Evolutionary conservation across 1,139 yeast genomes (phyloP).

Genomic region (Yamadazyma triangularis): DNA sequence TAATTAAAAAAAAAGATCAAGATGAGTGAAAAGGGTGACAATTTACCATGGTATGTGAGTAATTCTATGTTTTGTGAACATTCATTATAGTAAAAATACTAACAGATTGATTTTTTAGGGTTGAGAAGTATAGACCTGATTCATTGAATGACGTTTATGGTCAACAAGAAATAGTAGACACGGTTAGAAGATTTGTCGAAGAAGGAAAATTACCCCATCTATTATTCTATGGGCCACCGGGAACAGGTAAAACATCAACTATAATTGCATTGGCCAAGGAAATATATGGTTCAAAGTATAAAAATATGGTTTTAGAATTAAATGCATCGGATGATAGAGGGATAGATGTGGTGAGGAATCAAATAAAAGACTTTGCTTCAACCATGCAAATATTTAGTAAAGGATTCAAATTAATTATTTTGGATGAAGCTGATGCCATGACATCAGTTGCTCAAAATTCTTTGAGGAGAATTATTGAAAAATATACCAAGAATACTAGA

Average conservation of each 20-base stretch:
- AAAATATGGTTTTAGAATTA: constrained; percentile 86
- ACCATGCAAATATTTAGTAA: constrained; percentile 84
- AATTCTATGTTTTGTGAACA: neutral
- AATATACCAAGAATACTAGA: constrained; percentile 89
- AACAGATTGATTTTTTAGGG: constrained; percentile 29
- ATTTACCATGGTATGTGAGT: constrained; percentile 23
- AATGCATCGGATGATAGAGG: constrained; percentile 88
- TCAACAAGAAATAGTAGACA: constrained; percentile 79
- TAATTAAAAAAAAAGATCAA: no score
- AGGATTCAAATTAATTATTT: constrained; percentile 83
- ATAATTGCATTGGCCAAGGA: constrained; percentile 87
- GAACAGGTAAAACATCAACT: constrained; percentile 96
- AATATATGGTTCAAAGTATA: constrained; percentile 81
- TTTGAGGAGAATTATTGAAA: constrained; percentile 84
- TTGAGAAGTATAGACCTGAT: constrained; percentile 91
- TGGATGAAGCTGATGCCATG: constrained; percentile 99
- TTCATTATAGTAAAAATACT: neutral
- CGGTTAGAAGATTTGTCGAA: constrained; percentile 76
- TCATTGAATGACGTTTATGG: constrained; percentile 86
- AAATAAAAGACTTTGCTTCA: constrained; percentile 78
- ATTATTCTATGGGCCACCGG: constrained; percentile 95
- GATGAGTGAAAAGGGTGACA: constrained; percentile 3
- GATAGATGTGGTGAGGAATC: constrained; percentile 80
- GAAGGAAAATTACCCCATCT: constrained; percentile 86
- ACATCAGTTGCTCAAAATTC: constrained; percentile 94